Evolutionary conservation across 139 green algal species (phyloP), one percentile per base, ranked within the genome.

Genomic region (Bryopsis sp.): DNA sequence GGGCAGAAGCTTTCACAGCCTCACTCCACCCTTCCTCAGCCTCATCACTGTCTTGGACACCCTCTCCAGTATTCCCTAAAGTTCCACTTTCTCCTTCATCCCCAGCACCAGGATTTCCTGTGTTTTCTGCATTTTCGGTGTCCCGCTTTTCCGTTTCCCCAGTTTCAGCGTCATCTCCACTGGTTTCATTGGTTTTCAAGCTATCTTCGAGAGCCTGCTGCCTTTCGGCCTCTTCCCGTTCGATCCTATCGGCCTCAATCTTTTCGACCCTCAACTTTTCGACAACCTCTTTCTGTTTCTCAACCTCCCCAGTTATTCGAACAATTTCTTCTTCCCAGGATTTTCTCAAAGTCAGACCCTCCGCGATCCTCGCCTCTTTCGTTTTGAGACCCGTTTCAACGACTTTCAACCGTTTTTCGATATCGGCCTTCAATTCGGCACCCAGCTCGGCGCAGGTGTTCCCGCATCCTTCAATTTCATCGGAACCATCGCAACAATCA

Each of bases 401-500:
- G 15, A 78, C 74, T 7, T 80, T 66, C 26, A 87, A 72, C 33
- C 79, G 71, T 31, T 68, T 57, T 8, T 74, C 46, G 59, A 90
- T 70, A 3, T 74, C 78, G 28, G 75, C 65, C 15, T 83, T 71
- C 2, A 76, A 63, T 3, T 79, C 78, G 1, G 76, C 72, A 34
- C 88, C 85, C 26, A 77, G 73, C 48, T 89, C 73, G 11, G 79
- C 48, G 76, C 91, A 97, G 1, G 70, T 87, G 77, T 96, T 92
- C 35, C 70, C 62, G 81, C 91, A 97, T 1, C 88, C 89, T 5
- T 68, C 46, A 0, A 64, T 38, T 77, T 97, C 91, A 59, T 97
- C 91, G 0, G 74, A 77, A 29, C 91, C 91, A 76, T 97, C 91
- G 50, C 91, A 97, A 79, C 91, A 97, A 64, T 97, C 92, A 73